These are phyloP conservation scores for Termitomyces eurrhizus DNA, from an alignment of 768 basidiomycete species.

Conservation along the genomic window DNA sequence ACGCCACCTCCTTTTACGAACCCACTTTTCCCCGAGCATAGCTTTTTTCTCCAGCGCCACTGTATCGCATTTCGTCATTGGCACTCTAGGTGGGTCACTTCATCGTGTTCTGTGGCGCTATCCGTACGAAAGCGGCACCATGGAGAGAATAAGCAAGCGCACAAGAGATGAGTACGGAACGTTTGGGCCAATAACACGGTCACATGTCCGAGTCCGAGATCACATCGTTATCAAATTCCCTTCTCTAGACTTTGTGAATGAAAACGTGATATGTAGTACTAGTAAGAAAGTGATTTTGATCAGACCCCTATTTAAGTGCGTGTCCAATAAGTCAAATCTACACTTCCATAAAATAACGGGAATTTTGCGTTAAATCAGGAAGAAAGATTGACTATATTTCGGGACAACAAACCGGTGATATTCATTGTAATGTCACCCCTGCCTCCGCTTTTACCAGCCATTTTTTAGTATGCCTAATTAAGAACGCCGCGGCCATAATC, in stretches of 20 bases:
- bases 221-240: too few species aligned
- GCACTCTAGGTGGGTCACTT: neutral
- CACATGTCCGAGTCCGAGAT: too few species aligned
- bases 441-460: neutral
- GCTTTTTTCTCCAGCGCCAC: neutral
- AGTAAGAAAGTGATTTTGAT: neutral
- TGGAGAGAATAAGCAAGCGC: neutral
- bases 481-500: neutral
- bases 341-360: neutral
- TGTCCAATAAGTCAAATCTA: neutral
- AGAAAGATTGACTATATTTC: neutral
- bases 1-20: constrained; percentile 9
- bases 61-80: neutral
- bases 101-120: neutral
- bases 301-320: neutral
- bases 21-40: neutral
- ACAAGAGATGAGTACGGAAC: neutral
- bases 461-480: neutral
- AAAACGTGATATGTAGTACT: neutral
- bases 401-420: neutral
- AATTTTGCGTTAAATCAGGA: neutral
- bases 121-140: neutral
- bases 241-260: neutral
- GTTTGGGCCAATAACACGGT: neutral
- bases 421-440: neutral